A percentile compares a stretch with the other conserved stretches of the same genome.
Conservation (phyloP, 148 eudicot species). For the Rhododendron mucronatum region DNA sequence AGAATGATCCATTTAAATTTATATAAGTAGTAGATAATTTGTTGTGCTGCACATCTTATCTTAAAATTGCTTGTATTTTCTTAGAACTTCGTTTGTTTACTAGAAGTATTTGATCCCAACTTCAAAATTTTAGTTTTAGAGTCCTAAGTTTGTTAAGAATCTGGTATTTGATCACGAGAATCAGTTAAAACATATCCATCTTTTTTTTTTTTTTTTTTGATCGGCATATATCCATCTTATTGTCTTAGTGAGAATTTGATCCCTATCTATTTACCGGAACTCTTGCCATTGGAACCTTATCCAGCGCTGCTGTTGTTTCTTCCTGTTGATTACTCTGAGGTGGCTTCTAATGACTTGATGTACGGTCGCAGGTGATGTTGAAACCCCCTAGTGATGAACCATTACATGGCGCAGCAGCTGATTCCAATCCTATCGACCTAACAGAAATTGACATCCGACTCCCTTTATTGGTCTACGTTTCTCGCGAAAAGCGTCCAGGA, state of each 20-base stretch:
- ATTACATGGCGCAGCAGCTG: conserved; percentile 42
- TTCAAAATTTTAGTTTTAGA: not conserved
- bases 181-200: not conserved
- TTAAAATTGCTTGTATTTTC: not conserved
- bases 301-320: not conserved
- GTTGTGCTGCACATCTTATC: not conserved
- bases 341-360: not conserved
- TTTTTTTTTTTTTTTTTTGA: no score
- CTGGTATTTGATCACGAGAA: not conserved
- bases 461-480: conserved; percentile 84
- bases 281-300: not conserved
- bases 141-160: not conserved
- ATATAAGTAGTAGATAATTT: not conserved
- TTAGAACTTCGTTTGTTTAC: not conserved
- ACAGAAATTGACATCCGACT: conserved; percentile 83
- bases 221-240: not conserved
- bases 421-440: conserved; percentile 48
- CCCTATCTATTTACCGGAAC: not conserved
- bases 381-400: conserved; percentile 94
- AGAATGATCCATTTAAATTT: not conserved
- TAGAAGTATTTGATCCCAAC: not conserved
- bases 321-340: not conserved
- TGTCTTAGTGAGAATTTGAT: not conserved
- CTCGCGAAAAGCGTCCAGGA: conserved; percentile 96
- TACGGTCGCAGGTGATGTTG: conserved; percentile 71